Base-by-base conservation (phyloP, 2,329 filamentous ascomycete genomes). In the Ophiostoma australiae region DNA sequence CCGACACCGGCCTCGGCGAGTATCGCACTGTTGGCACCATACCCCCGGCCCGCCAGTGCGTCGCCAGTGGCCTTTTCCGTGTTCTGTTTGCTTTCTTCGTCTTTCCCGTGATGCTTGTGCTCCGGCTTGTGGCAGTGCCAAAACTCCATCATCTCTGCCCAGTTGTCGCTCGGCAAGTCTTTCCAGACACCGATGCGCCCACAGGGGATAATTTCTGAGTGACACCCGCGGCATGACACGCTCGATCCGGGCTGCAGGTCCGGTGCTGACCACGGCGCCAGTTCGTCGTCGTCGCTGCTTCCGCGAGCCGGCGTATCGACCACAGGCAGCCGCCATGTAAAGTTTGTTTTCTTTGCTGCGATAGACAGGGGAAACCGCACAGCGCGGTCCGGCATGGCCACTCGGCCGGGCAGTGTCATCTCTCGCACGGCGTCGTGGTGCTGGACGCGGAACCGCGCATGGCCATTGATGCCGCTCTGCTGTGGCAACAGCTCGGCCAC, bases 81-180 rank as follows among this genome's bases (percentile, higher is more conserved):
- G 44, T n/a, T 15, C 39, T 41, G 4, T 48, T 44, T 44, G 15
- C 15, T 44, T 15, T n/a, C 3, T 15, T 39, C 17, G 17, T 39
- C 58, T 11, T 69, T 35, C 4, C 69, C 65, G 13, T 23, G 73
- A n/a, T 41, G 39, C 63, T 66, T 67, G 66, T 67, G 66, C 66
- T 83, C 80, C 1, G 96, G 95, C 80, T 98, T 98, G 80, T 99
- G 95, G 77, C 95, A 99, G 80, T 99, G 96, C 95, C 95, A 99
- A 76, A 99, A 97, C 79, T 99, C 96, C 95, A 99, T 99, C 94
- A 99, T 97, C 81, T 99, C 95, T 0, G 95, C 96, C 95, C 95
- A 99, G 77, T 97, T 94, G 76, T 97, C 93, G 77, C 93, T 97
- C 0, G 95, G 95, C 23, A 99, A 82, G 77, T 99, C 93, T 80